Evolutionary conservation across 2,329 filamentous ascomycete species (phyloP), one percentile per base, ranked within the genome.

Genomic region (Boeremia exigua): DNA sequence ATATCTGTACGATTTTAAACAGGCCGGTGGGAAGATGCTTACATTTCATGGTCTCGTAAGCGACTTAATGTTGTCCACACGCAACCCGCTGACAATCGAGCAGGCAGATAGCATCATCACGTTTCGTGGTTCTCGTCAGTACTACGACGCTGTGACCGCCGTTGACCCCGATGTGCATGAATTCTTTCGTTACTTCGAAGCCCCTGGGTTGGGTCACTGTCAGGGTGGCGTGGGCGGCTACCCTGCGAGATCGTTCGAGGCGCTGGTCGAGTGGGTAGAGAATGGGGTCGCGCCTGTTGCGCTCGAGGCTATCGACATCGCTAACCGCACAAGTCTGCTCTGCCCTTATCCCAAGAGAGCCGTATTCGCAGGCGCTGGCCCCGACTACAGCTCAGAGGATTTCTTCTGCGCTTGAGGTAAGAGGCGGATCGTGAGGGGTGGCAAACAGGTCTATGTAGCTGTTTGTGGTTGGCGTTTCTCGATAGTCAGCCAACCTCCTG

Each of bases 221-320:
- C 25, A 9, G 1, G 63, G 63, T 19, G 66, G 66, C 0, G 14
- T 34, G 1, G 67, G 68, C 5, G 59, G 54, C 3, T 25, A 61
- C 7, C 67, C 68, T 6, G n/a, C 48, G 1, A 79, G 78, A 6
- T 73, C 80, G 0, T 63, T 73, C 19, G 36, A 61, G 4, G 60
- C 61, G 8, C 39, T 73, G 23, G 63, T 66, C 6, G 44, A 61
- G 2, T 73, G 69, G 70, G 68, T 73, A 0, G 69, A 73, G 45
- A 53, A 61, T 2, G 69, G 62, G 2, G 36, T 48, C 9, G 54
- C 27, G 8, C 65, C 66, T 1, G 60, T 65, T 2, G 54, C 52
- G 12, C 36, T 70, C 15, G 46, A 56, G 23, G 49, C 59, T 38
- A 44, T 53, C 33, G 40, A 58, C 29, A 5, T 52, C 8, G 38